A percentile compares a stretch with the other conserved stretches of the same genome.
phyloP scores from a whole-genome alignment of 371 early-diverging fungal genomes.

The Mortierella sp. region DNA sequence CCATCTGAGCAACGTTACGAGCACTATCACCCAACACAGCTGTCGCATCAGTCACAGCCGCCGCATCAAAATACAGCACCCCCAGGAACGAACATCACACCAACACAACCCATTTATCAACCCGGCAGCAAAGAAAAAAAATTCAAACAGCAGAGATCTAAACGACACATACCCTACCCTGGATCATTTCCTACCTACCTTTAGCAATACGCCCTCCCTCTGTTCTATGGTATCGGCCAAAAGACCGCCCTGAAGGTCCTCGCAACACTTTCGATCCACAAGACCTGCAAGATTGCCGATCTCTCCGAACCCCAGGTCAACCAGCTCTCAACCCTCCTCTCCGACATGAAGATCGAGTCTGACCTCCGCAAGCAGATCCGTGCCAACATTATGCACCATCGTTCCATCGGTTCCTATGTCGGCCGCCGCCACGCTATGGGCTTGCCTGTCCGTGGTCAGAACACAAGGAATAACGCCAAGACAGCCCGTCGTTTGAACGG shows the following conservation, averaged over 20 bases:
- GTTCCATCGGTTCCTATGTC: conserved; percentile 85
- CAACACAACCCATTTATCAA: neutral
- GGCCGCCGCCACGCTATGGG: conserved; percentile 91
- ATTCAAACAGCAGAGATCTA: neutral
- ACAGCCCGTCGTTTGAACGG: conserved; percentile 92
- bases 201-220: conserved; percentile 72
- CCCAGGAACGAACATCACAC: neutral
- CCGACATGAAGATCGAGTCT: conserved; percentile 92
- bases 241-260: conserved; percentile 83
- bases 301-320: conserved; percentile 92
- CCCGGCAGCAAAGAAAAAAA: neutral
- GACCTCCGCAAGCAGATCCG: conserved; percentile 87
- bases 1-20: neutral
- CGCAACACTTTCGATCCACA: conserved; percentile 84
- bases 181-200: neutral
- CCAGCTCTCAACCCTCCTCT: conserved; percentile 85
- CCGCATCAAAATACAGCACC: neutral
- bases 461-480: conserved; percentile 89
- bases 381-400: conserved; percentile 85
- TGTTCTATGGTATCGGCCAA: conserved; percentile 95
- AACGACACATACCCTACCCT: neutral
- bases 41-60: too few relatives aligned
- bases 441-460: conserved; percentile 93
- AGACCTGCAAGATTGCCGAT: conserved; percentile 82
- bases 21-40: neutral